Evolutionary conservation across 306 rosid species (phyloP).

Genomic region (Glycine soja): DNA sequence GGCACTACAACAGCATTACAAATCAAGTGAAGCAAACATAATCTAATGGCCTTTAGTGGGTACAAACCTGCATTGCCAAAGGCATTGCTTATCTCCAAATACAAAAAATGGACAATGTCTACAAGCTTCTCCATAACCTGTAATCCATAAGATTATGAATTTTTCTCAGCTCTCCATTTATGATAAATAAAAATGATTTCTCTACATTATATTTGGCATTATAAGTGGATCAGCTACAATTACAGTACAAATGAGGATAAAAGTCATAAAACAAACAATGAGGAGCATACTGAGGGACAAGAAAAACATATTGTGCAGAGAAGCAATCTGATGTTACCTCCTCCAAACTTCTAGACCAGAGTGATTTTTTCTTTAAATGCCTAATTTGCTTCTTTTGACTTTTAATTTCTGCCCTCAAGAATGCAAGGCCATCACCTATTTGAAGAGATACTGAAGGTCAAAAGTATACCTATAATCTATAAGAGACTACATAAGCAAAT

Average conservation of each 20-base stretch:
- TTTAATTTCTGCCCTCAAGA: conserved; percentile 71
- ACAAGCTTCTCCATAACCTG: conserved; percentile 87
- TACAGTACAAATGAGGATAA: not conserved
- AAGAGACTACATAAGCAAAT: conserved; percentile 29
- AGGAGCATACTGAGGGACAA: conserved; percentile 29
- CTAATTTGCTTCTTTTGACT: conserved; percentile 75
- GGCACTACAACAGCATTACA: conserved; percentile 20
- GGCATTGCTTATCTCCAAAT: conserved; percentile 66
- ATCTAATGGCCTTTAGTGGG: conserved; percentile 11
- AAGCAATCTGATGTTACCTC: conserved; percentile 66
- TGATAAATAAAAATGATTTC: conserved; percentile 16
- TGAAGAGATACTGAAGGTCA: conserved; percentile 38
- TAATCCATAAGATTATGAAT: conserved; percentile 49
- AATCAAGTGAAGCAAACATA: conserved; percentile 37
- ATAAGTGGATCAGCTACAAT: not conserved
- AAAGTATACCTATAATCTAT: conserved; percentile 25
- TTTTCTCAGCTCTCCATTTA: conserved; percentile 16
- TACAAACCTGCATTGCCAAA: conserved; percentile 67
- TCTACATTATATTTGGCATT: conserved; percentile 4
- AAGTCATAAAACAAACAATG: not conserved
- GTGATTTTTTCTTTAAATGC: conserved; percentile 79
- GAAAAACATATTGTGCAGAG: conserved; percentile 40
- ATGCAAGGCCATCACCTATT: conserved; percentile 65
- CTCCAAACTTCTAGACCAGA: conserved; percentile 85
- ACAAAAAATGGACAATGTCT: conserved; percentile 67